Base-by-base conservation (phyloP, 164 flowering plant genomes). In the Cinnamomum micranthum region DNA sequence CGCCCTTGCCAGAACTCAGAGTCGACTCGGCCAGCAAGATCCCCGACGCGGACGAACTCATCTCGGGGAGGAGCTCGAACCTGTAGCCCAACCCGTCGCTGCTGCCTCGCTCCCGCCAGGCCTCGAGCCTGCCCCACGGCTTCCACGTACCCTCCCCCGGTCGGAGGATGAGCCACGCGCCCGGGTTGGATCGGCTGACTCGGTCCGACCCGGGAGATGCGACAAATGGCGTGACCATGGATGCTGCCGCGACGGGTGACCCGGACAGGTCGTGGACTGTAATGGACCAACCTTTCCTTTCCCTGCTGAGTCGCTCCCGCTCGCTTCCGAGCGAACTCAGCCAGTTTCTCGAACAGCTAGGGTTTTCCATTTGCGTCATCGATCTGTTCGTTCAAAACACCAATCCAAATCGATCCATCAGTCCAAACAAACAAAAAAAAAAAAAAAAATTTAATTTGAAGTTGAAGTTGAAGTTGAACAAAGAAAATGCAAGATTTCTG, bases 161-260 rank as follows among this genome's bases (percentile, higher is more conserved):
- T 0, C 98, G 90, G 66, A 95, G 94, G 10, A 95, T 93, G n/a
- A 95, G 91, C 99, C 99, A 95, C 0, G 93, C 86, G 0, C 99
- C 99, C 0, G 99, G 99, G 81, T 92, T 95, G 5, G 98, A 88
- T 15, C 97, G 88, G 81, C 92, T 88, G 47, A 95, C 99, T 0
- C 96, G 79, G 82, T 92, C 98, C 1, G 95, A 82, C 55, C 92
- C 93, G 1, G 97, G 98, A 13, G 99, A 93, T 6, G 99, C 89
- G 0, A 95, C 99, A 71, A 95, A 95, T 0, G 98, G 98, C 0
- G 98, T 95, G n/a, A 95, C 97, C 97, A 95, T 93, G 1, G 98
- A 95, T 0, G 99, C 98, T 0, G 87, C 87, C 0, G 97, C 98
- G 0, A 95, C 97, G 0, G 98, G 98, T 1, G 99, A 92, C 65